Evolutionary conservation across 306 rosid species (phyloP), one percentile per base, ranked within the genome.

Genomic region (Fagus sylvatica): DNA sequence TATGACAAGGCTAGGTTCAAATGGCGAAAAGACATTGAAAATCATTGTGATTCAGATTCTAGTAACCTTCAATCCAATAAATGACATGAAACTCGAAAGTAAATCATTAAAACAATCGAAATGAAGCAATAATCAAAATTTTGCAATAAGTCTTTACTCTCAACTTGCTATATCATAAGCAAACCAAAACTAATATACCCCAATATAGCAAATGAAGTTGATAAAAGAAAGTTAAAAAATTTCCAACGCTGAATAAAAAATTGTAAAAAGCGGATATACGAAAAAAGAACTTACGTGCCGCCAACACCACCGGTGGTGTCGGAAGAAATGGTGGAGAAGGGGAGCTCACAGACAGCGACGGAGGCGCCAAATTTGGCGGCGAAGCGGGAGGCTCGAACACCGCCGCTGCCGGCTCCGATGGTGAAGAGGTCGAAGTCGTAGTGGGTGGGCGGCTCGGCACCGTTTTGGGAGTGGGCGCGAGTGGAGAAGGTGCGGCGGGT

Each of bases 371-470:
- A 84, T 69, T 74, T 93, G 75, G 97, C 76, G 5, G 97, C 93
- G 32, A 90, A 86, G 65, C 98, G 97, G 55, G 99, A 83, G 40
- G 98, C 94, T 2, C 99, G 90, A 80, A 96, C 96, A 13, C 99
- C 99, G 4, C 98, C 99, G 66, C 98, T 96, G 5, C 98, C 98
- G 1, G 99, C 94, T 11, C 98, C 98, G 76, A 94, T 85, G 42
- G 98, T 92, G 85, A 94, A 92, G 68, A 94, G 96, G 80, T 94
- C 98, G 73, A 90, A 92, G 81, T 94, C 98, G 69, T 84, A 92
- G 1, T 76, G 88, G 84, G 78, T 82, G 55, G 79, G 3, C 11
- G 80, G 17, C 33, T 92, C 95, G 56, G 59, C 74, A 53, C 88
- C 93, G 80, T 89, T 84, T 9, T 71, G 85, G 42, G 93, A 87